These are phyloP conservation scores for Isabelozyma pseudorhagii DNA, from an alignment of 805 yeast species.

Conservation along the genomic window DNA sequence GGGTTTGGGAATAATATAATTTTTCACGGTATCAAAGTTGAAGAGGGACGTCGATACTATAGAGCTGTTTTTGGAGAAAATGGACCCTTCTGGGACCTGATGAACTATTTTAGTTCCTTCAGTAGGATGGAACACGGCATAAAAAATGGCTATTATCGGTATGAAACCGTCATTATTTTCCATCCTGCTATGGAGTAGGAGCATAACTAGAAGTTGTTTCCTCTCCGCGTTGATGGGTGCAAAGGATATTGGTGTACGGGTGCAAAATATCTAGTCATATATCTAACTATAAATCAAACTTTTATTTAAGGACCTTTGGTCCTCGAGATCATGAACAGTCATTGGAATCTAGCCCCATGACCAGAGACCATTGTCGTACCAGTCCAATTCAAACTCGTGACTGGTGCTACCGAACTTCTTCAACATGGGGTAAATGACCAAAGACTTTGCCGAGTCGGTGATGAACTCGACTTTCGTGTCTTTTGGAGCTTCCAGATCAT, in stretches of 20 bases:
- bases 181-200: constrained; percentile 14
- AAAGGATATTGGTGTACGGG: background rate
- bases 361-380: constrained; percentile 34
- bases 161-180: constrained; percentile 61
- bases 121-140: constrained; percentile 90
- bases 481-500: constrained; percentile 5
- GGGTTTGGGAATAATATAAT: constrained; percentile 92
- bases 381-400: constrained; percentile 31
- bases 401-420: constrained; percentile 24
- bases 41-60: constrained; percentile 34
- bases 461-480: constrained; percentile 18
- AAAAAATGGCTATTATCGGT: constrained; percentile 86
- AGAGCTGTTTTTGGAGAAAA: constrained; percentile 26
- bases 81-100: constrained; percentile 82
- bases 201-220: background rate
- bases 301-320: too few species aligned
- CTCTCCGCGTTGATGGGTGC: background rate
- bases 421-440: constrained; percentile 31
- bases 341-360: constrained; percentile 16
- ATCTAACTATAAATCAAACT: too few species aligned
- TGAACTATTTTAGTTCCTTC: constrained; percentile 91
- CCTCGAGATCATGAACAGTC: too few species aligned
- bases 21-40: constrained; percentile 82
- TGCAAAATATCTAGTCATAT: background rate
- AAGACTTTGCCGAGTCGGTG: constrained; percentile 13